phyloP scores from a whole-genome alignment of 2,329 filamentous ascomycete genomes.

The Fusarium hostae region DNA sequence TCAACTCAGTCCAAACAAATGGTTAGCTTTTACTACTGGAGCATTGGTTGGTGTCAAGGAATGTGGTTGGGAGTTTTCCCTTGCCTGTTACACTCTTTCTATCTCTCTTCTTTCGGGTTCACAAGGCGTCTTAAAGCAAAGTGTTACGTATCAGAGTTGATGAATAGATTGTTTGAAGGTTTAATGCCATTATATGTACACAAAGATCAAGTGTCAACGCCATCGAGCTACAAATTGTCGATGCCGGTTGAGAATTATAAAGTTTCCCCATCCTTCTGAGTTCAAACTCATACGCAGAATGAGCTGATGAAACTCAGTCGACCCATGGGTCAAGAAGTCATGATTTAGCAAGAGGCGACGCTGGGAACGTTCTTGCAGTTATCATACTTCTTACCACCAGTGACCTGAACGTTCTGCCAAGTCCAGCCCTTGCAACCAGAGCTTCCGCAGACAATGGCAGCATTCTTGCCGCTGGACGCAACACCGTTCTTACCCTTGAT shows the following conservation, averaged over 20 bases:
- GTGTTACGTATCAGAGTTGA: fast-evolving
- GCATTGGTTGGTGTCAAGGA: fast-evolving
- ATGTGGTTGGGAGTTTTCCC: background rate
- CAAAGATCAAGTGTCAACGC: background rate
- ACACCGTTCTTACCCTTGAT: constrained; percentile 56
- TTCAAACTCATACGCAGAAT: background rate
- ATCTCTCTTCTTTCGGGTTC: background rate
- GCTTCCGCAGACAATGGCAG: constrained; percentile 65
- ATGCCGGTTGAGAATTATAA: fast-evolving
- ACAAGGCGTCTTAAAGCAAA: background rate
- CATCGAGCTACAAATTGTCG: fast-evolving
- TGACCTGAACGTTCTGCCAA: constrained; percentile 61
- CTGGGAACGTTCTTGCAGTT: constrained; percentile 47
- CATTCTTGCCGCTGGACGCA: constrained; percentile 50
- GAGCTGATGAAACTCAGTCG: fast-evolving
- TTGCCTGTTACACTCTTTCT: background rate
- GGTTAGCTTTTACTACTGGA: background rate
- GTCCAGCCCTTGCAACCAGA: constrained; percentile 60
- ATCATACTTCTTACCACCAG: constrained; percentile 58
- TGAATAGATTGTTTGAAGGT: background rate
- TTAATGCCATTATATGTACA: background rate
- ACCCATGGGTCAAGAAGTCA: fast-evolving
- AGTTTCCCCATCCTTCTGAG: fast-evolving
- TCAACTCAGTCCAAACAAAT: fast-evolving
- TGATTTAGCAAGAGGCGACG: constrained; percentile 30